Conservation (phyloP, 805 yeast species). For the Wickerhamiella spandovensis region DNA sequence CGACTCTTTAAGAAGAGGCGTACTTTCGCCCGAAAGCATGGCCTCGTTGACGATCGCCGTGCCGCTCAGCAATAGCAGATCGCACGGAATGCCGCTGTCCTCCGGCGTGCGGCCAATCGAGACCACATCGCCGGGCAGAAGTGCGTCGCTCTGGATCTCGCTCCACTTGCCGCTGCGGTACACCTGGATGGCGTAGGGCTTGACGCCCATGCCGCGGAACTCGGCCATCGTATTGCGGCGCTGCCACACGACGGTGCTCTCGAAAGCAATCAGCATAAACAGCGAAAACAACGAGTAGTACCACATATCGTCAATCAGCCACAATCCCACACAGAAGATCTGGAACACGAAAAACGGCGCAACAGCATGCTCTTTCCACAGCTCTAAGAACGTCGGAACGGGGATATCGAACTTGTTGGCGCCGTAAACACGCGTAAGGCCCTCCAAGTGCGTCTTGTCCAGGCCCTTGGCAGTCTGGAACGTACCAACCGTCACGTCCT, state of each 20-base stretch:
- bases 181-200: conserved; percentile 70
- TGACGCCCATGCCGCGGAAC: conserved; percentile 93
- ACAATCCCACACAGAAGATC: conserved; percentile 84
- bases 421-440: conserved; percentile 52
- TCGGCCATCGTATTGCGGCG: conserved; percentile 89
- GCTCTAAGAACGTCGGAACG: conserved; percentile 76
- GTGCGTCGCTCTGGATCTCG: conserved; percentile 52
- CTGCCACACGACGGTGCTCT: conserved; percentile 88
- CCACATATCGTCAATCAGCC: conserved; percentile 97
- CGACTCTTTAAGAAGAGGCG: conserved; percentile 90
- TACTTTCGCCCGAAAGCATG: conserved; percentile 96
- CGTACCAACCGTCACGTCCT: conserved; percentile 39
- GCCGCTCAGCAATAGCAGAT: conserved; percentile 72
- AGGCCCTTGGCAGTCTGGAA: conserved; percentile 47
- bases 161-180: conserved; percentile 61
- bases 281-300: conserved; percentile 82
- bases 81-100: conserved; percentile 90
- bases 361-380: conserved; percentile 93
- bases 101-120: conserved; percentile 81
- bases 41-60: conserved; percentile 96
- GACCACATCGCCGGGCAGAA: conserved; percentile 81
- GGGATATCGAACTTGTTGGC: conserved; percentile 87
- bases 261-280: conserved; percentile 86
- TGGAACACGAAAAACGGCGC: conserved; percentile 98
- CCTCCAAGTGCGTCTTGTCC: conserved; percentile 22